Evolutionary conservation across 495 filamentous ascomycete genomes (phyloP), one percentile per base, ranked within the genome.

Genomic region (Talaromyces adpressus): DNA sequence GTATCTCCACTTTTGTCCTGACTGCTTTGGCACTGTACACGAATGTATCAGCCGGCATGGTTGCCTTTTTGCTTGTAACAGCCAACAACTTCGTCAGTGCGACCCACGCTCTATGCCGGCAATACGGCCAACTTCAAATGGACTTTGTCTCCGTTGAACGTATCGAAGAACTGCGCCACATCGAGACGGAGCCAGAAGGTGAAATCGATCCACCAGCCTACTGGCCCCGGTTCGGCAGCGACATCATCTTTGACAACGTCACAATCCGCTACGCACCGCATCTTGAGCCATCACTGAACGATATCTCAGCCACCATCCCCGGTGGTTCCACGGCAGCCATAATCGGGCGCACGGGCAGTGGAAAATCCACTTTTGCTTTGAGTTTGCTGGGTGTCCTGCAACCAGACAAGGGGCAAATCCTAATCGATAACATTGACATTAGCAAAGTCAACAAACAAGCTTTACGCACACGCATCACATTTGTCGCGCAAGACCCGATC

Each of bases 81-180:
- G 54, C 41, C 56, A 59, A 49, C 61, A 65, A 29, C 16, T 80
- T 89, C 60, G 90, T 95, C 41, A 71, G 74, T 11, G 79, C 87
- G 12, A 93, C 91, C 0, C 90, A 94, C 68, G 67, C 67, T 3
- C 77, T 95, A 0, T 95, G 91, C 74, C 83, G 80, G 45, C 81
- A 83, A 58, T 95, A 94, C 65, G 91, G 91, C 30, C 82, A 89
- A 67, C 81, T 95, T 27, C 90, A 93, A 75, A 93, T 95, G 89
- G 87, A 92, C 66, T 93, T 93, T 65, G 91, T 93, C 14, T 92
- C 89, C 0, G 90, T 95, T 2, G 91, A 95, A 73, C 82, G 91
- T 27, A 83, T 95, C 3, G 85, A 92, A 27, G 91, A 94, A 67
- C 77, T 93, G 0, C 79, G 92, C 2, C 80, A 88, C 62, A 80